Base-by-base conservation (phyloP, 805 yeast genomes). In the Jamesozyma rosinii region DNA sequence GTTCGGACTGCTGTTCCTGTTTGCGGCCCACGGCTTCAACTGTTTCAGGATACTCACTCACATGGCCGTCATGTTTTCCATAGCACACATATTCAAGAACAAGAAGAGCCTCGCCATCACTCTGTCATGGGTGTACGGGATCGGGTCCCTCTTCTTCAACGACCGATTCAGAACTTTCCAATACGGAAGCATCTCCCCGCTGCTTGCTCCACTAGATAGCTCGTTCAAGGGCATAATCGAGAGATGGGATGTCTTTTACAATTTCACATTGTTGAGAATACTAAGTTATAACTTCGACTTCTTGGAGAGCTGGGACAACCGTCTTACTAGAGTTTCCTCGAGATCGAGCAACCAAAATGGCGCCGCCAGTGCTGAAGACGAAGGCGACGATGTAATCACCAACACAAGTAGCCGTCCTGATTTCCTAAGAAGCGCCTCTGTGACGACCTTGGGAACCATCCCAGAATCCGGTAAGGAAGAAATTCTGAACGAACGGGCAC, bases 211-310 rank as follows among this genome's bases (percentile, higher is more conserved):
- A 31, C 61, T 84, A 52, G 95, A 87, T 54, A 52, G 65, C 22
- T 72, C 74, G 1, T 81, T 75, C 52, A 72, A 74, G 38, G 97
- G 97, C 0, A 72, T 89, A 13, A 80, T 92, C 47, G 71, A 78
- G 15, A 73, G 97, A 53, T 92, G 99, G 99, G 97, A 92, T 58
- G 97, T 92, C 3, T 86, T 84, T 53, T 92, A 79, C 71, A 92
- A 92, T 64, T 88, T 94, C 64, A 82, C 95, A 1, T 66, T 90
- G 46, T 70, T 92, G 42, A 74, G 97, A 55, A 77, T 88, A 73
- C 65, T 92, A 37, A 85, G 95, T 46, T 92, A 73, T 62, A 83
- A 85, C 49, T 58, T 85, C 48, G 99, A 92, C 64, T 87, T 74
- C 54, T 53, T 81, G 26, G 75, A 73, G 52, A 68, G 67, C 41